phyloP scores from a whole-genome alignment of 2,329 filamentous ascomycete species.

The Colletotrichum sp. region DNA sequence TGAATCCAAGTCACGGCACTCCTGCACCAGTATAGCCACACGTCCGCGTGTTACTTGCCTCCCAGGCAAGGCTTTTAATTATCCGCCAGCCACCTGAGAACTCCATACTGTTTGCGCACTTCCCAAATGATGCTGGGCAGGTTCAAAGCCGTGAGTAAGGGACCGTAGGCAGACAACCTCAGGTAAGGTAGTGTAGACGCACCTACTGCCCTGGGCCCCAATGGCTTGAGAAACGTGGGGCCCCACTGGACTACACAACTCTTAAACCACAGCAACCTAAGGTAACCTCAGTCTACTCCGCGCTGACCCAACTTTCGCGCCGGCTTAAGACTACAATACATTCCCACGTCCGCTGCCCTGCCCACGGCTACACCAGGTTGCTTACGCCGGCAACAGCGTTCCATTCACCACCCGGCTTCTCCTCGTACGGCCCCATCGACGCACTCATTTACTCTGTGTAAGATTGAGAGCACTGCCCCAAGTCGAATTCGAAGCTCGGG shows the following conservation, averaged over 20 bases:
- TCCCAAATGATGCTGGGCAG: neutral
- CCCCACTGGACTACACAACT: neutral
- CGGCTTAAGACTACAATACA: neutral
- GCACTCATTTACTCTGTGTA: neutral
- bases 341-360: neutral
- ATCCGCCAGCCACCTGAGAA: neutral
- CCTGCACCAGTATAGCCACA: neutral
- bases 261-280: neutral
- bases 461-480: neutral
- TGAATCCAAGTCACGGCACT: neutral
- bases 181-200: neutral
- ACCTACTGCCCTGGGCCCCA: neutral
- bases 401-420: neutral
- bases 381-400: neutral
- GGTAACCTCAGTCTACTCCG: neutral
- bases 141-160: neutral
- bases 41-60: neutral
- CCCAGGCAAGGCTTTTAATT: neutral
- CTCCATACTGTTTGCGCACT: neutral
- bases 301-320: neutral
- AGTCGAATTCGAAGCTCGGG: neutral
- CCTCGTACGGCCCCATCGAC: slow-evolving; percentile 10
- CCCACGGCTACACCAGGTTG: neutral
- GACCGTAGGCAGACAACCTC: neutral
- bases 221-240: neutral